Evolutionary conservation across 2,329 filamentous ascomycete species (phyloP), one percentile per base, ranked within the genome.

Genomic region (Fonsecaea erecta): DNA sequence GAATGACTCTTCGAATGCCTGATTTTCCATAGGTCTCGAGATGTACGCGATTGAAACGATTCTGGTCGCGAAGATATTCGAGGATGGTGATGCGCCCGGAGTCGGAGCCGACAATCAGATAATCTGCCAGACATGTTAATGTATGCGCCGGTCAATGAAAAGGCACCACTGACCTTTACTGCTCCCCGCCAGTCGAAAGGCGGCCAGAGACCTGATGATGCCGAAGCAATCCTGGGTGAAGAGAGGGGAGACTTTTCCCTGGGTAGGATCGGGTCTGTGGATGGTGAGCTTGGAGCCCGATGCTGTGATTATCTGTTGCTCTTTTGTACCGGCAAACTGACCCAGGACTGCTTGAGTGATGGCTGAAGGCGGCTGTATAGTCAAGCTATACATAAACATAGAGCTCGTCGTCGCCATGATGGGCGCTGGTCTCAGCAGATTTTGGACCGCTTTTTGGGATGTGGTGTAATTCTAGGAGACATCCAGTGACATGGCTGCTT

Each of bases 1-100:
- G 95, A 52, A 99, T 87, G 40, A 98, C 94, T 73, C 95, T 89
- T 64, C 96, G 89, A 60, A 98, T 87, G 40, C 95, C 96, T 7
- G 95, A 98, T 79, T 99, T 99, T 71, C 95, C 95, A 77, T 96
- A 99, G 0, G 96, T 99, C 81, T 99, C 96, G 63, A 97, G 86
- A 74, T 98, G 95, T 70, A 98, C 86, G 53, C 92, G 89, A 73
- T 89, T 89, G 79, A 99, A 97, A 55, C 88, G 88, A 77, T 97
- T 97, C 77, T 93, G 88, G 18, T 90, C 86, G 14, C 91, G 89
- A 37, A 94, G 81, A 77, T 97, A 99, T 79, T 97, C 94, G 76
- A 98, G 84, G 73, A 98, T 93, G 26, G 94, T 90, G 73, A 99
- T 94, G 55, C 95, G 91, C 70, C 95, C 95, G 30, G 95, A 98